Evolutionary conservation across 176 grass and related monocot genomes (phyloP).

Genomic region (Lolium multiflorum): DNA sequence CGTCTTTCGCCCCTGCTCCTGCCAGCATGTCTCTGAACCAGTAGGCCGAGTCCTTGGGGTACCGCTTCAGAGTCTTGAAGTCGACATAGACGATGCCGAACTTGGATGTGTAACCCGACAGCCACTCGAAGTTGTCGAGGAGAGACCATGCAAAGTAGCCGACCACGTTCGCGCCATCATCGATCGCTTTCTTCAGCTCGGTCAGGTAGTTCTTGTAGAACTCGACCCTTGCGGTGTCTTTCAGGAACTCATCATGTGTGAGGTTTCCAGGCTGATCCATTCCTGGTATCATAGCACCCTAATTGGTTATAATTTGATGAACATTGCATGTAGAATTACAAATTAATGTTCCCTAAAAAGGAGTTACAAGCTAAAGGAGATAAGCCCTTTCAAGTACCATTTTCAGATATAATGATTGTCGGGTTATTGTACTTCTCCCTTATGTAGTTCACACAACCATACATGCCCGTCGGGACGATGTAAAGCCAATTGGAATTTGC

Average conservation of each 20-base stretch:
- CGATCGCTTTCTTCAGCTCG: constrained; percentile 73
- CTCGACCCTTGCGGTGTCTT: constrained; percentile 46
- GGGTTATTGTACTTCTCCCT: constrained; percentile 82
- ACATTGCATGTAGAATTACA: background rate
- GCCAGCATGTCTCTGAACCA: constrained; percentile 81
- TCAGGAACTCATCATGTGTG: constrained; percentile 48
- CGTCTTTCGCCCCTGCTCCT: constrained; percentile 34
- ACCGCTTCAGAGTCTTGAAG: constrained; percentile 60
- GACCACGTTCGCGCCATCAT: constrained; percentile 63
- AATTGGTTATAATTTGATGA: background rate
- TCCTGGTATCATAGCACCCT: constrained; percentile 35
- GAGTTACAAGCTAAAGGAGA: background rate
- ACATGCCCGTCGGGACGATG: constrained; percentile 86
- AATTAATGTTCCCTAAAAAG: background rate
- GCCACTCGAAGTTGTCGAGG: constrained; percentile 89
- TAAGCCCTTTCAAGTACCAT: constrained; percentile 54
- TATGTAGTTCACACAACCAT: constrained; percentile 77
- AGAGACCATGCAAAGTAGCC: constrained; percentile 86
- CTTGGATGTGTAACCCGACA: constrained; percentile 76
- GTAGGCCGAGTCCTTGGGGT: constrained; percentile 78
- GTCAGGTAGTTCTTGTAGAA: constrained; percentile 75
- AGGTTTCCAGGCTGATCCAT: constrained; percentile 73
- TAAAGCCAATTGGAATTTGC: constrained; percentile 88
- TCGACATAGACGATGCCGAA: constrained; percentile 87
- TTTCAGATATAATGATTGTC: constrained; percentile 75